phyloP scores from a whole-genome alignment of 2,329 filamentous ascomycete species.

The Fusarium neocosmosporiellum region DNA sequence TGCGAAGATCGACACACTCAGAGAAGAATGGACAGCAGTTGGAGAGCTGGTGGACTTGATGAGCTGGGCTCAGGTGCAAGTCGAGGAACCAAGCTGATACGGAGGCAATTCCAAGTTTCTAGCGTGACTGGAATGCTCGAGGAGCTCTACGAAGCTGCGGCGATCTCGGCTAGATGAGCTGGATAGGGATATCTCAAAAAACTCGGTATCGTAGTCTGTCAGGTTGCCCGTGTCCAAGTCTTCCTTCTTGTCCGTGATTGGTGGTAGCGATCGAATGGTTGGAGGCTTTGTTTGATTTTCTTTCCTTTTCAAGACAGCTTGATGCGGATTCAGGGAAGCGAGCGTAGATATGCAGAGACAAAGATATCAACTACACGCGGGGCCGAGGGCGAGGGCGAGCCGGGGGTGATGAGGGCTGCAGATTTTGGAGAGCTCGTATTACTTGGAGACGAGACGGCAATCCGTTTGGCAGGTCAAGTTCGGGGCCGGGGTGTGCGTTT shows the following conservation, averaged over 20 bases:
- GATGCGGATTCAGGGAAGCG: slow-evolving; percentile 43
- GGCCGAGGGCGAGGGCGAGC: slow-evolving; percentile 30
- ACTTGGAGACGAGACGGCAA: slow-evolving; percentile 25
- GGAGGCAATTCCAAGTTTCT: slow-evolving; percentile 28
- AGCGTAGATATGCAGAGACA: slow-evolving; percentile 45
- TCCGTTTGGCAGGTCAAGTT: slow-evolving; percentile 19
- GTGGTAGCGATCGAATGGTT: slow-evolving; percentile 52
- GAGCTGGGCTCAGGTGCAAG: slow-evolving; percentile 14
- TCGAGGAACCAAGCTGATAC: slow-evolving; percentile 30
- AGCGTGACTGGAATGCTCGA: slow-evolving; percentile 26
- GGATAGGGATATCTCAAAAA: slow-evolving; percentile 26
- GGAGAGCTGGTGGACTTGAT: slow-evolving; percentile 14
- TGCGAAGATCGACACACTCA: slow-evolving; percentile 29
- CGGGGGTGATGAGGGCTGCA: slow-evolving; percentile 19
- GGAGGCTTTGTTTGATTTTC: slow-evolving; percentile 37
- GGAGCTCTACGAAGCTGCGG: slow-evolving; percentile 36
- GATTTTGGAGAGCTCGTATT: slow-evolving; percentile 26
- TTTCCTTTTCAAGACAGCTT: slow-evolving; percentile 29
- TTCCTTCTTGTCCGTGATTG: slow-evolving; percentile 25
- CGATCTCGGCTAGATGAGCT: slow-evolving; percentile 20
- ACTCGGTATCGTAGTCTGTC: slow-evolving; percentile 11
- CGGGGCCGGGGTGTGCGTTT: slow-evolving; percentile 13
- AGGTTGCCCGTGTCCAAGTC: slow-evolving; percentile 25
- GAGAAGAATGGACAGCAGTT: slow-evolving; percentile 25
- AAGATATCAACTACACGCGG: slow-evolving; percentile 35